Evolutionary conservation across 148 eudicot genomes (phyloP).

Genomic region (Cornus suecica): DNA sequence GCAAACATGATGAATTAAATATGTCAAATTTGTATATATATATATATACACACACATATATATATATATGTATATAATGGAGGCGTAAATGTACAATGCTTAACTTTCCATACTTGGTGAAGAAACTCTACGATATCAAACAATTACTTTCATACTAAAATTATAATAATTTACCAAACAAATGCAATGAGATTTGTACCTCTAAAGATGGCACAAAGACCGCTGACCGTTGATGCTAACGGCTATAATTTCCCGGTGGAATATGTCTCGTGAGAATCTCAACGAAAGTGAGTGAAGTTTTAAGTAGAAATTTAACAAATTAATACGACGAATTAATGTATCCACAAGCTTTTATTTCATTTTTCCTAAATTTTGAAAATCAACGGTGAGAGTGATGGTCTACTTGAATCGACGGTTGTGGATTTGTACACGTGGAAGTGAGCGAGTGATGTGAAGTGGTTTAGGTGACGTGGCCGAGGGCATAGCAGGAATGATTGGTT

Average conservation of each 20-base stretch:
- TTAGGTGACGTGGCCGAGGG: constrained; percentile 13
- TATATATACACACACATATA: too few species aligned
- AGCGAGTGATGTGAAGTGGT: constrained; percentile 3
- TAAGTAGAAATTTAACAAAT: not conserved
- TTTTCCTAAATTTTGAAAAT: not conserved
- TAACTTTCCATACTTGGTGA: not conserved
- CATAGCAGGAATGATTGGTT: constrained; percentile 3
- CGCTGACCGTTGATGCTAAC: not conserved
- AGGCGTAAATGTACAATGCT: not conserved
- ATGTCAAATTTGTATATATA: too few species aligned
- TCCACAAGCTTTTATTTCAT: constrained; percentile 9
- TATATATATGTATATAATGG: too few species aligned
- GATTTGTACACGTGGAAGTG: constrained; percentile 4
- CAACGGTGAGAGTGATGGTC: not conserved
- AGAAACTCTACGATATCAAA: not conserved
- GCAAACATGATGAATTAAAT: not conserved
- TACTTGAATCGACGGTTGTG: not conserved
- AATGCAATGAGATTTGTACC: not conserved
- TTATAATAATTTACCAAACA: not conserved
- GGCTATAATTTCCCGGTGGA: not conserved
- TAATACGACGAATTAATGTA: not conserved
- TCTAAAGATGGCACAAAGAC: not conserved
- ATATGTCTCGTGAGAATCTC: not conserved
- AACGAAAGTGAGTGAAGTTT: not conserved
- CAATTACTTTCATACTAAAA: not conserved